Evolutionary conservation across 345 rosid species (phyloP).

Genomic region (Syzygium grande): DNA sequence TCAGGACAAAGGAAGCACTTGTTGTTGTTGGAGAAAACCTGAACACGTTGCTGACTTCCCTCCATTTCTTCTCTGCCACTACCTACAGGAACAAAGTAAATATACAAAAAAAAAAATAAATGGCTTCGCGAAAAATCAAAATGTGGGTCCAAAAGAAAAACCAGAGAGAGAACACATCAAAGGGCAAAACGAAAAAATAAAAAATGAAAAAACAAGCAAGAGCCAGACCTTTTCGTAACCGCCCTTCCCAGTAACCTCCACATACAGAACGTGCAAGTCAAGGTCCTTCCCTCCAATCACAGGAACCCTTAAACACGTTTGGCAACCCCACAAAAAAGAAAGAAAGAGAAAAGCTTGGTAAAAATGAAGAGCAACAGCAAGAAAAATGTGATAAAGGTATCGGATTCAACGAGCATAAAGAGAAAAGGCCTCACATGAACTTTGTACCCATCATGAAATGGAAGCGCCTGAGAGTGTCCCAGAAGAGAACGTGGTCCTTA

Average conservation of each 20-base stretch:
- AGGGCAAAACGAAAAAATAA: background rate
- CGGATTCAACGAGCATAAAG: conserved; percentile 1
- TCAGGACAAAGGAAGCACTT: conserved; percentile 89
- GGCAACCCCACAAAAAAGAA: background rate
- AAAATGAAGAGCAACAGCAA: background rate
- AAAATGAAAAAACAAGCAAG: background rate
- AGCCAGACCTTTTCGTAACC: conserved; percentile 76
- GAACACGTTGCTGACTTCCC: conserved; percentile 92
- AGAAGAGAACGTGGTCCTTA: conserved; percentile 40
- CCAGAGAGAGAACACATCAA: background rate
- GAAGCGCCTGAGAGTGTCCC: conserved; percentile 89
- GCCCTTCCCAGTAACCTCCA: conserved; percentile 76
- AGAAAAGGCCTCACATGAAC: conserved; percentile 40
- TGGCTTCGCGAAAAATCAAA: background rate
- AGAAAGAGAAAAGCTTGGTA: background rate
- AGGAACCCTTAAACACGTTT: conserved; percentile 58
- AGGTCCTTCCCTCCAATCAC: conserved; percentile 97
- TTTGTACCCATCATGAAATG: conserved; percentile 74
- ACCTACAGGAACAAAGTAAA: conserved; percentile 32
- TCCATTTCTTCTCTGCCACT: conserved; percentile 97
- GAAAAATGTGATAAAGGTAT: background rate
- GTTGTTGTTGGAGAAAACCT: conserved; percentile 85
- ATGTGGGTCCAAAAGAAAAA: background rate
- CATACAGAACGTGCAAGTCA: conserved; percentile 83
- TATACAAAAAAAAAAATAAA: background rate